Percentiles rank a stretch among this genome's conserved stretches.
Conservation (phyloP, 805 yeast species). For the Saturnispora diversa region DNA sequence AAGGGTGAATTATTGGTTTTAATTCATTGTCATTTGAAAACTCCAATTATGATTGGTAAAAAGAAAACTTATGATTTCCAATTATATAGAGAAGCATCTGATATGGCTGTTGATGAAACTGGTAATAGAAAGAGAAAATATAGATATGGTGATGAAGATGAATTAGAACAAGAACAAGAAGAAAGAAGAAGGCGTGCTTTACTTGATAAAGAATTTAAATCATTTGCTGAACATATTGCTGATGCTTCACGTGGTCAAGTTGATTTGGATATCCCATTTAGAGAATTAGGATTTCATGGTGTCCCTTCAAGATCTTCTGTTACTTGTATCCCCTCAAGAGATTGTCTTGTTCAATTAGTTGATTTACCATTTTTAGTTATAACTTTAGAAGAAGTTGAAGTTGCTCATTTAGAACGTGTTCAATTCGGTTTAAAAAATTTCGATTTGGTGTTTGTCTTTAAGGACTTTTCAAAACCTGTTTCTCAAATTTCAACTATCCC, state of each 20-base stretch:
- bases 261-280: conserved; percentile 88
- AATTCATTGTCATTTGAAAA: conserved; percentile 85
- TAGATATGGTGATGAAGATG: conserved; percentile 96
- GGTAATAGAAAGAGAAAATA: conserved; percentile 84
- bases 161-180: conserved; percentile 96
- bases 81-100: conserved; percentile 94
- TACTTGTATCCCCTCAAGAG: conserved; percentile 93
- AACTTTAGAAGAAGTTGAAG: conserved; percentile 83
- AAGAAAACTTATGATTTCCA: conserved; percentile 92
- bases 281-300: conserved; percentile 95
- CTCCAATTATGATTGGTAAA: conserved; percentile 92
- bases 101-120: conserved; percentile 93
- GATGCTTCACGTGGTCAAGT: conserved; percentile 77
- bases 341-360: conserved; percentile 85
- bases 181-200: conserved; percentile 88
- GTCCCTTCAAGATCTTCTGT: conserved; percentile 94
- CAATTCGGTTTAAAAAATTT: conserved; percentile 95
- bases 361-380: conserved; percentile 95
- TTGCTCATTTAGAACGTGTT: conserved; percentile 93
- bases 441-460: conserved; percentile 92
- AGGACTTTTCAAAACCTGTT: conserved; percentile 81
- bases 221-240: conserved; percentile 83
- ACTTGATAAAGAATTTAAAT: conserved; percentile 84
- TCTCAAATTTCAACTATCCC: conserved; percentile 93
- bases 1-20: conserved; percentile 89